Conservation (phyloP, 2,329 filamentous ascomycete genomes). For the Penicillium sp. region DNA sequence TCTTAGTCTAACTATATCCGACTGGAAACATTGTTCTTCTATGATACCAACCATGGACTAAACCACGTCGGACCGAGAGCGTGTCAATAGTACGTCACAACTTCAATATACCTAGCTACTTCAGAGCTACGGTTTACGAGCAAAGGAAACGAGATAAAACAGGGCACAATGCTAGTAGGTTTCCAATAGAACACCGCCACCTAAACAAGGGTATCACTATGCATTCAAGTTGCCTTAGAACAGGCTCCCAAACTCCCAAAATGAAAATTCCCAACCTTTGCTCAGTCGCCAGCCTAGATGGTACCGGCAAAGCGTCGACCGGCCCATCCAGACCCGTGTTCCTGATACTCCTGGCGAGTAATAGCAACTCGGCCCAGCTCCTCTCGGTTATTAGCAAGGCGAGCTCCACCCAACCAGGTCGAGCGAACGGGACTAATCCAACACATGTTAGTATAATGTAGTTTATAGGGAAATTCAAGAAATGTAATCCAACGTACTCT, state of each 20-base stretch:
- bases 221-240: conserved; percentile 8
- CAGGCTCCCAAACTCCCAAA: conserved; percentile 8
- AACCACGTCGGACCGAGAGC: neutral
- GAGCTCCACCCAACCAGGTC: conserved; percentile 80
- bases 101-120: neutral
- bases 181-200: conserved; percentile 3
- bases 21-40: neutral
- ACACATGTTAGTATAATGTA: conserved; percentile 7
- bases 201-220: conserved; percentile 25
- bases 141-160: neutral
- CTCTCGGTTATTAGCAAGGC: conserved; percentile 64
- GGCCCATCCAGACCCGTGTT: conserved; percentile 71
- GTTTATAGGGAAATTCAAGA: neutral
- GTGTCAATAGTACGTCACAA: neutral
- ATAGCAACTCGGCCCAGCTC: conserved; percentile 63
- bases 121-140: neutral
- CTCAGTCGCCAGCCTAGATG: conserved; percentile 10
- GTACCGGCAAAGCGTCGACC: conserved; percentile 61
- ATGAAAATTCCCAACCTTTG: neutral
- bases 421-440: conserved; percentile 62
- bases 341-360: conserved; percentile 86
- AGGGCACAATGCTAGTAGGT: neutral
- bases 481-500: conserved; percentile 45
- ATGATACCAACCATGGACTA: neutral
- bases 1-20: neutral